A percentile compares a stretch with the other conserved stretches of the same genome.
phyloP scores from a whole-genome alignment of 495 filamentous ascomycete genomes.

The Penicillium dipodomyicola region DNA sequence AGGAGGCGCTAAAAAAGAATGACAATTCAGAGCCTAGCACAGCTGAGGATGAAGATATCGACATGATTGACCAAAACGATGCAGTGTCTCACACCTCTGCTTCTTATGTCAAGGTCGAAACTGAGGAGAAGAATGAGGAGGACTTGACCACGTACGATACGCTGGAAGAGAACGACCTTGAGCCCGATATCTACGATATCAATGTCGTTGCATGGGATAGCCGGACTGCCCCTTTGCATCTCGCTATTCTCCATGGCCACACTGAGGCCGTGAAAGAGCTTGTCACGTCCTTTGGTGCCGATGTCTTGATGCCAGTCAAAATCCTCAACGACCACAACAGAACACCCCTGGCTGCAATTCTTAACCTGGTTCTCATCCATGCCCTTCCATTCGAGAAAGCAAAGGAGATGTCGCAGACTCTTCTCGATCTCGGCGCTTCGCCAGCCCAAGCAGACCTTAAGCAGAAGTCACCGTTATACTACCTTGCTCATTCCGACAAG shows the following conservation, averaged over 20 bases:
- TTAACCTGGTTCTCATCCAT: conserved; percentile 63
- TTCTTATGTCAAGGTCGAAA: conserved; percentile 65
- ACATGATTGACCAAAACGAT: conserved; percentile 16
- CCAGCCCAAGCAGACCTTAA: conserved; percentile 66
- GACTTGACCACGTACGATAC: conserved; percentile 30
- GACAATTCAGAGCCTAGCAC: conserved; percentile 7
- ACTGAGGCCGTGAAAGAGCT: conserved; percentile 63
- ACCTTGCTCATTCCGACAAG: conserved; percentile 40
- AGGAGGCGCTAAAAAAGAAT: conserved; percentile 47
- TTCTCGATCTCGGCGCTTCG: conserved; percentile 70
- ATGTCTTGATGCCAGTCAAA: conserved; percentile 69
- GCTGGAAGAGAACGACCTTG: conserved; percentile 55
- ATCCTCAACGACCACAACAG: conserved; percentile 45
- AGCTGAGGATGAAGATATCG: conserved; percentile 10
- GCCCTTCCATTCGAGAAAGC: conserved; percentile 55
- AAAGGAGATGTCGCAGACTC: conserved; percentile 54
- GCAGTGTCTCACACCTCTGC: conserved; percentile 45
- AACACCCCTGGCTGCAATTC: conserved; percentile 52
- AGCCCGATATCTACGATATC: conserved; percentile 76
- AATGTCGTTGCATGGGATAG: conserved; percentile 75
- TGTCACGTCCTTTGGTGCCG: conserved; percentile 70
- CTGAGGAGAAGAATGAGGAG: conserved; percentile 16
- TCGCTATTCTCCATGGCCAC: conserved; percentile 72
- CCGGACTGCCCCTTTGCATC: conserved; percentile 65
- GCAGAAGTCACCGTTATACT: conserved; percentile 61